Evolutionary conservation across 139 green algal genomes (phyloP).

Genomic region (Nannochloris sp.): DNA sequence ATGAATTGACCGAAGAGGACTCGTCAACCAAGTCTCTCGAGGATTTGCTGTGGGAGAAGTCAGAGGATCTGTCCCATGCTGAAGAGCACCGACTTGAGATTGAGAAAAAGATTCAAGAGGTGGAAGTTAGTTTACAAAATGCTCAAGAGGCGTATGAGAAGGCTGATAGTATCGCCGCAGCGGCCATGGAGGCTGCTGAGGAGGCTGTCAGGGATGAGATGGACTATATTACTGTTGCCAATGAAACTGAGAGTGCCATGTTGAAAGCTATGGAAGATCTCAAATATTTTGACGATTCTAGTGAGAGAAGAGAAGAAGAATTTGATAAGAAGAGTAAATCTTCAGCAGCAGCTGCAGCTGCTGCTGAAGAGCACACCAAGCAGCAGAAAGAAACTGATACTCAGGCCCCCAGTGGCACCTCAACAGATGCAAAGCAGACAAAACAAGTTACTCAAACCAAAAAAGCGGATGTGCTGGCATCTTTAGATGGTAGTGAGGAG

Average conservation of each 20-base stretch:
- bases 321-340: conserved; percentile 12
- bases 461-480: neutral
- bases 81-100: conserved; percentile 3
- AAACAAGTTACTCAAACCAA: neutral
- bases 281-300: conserved; percentile 26
- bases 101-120: conserved; percentile 16
- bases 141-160: conserved; percentile 16
- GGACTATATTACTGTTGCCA: conserved; percentile 47
- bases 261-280: conserved; percentile 54
- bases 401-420: neutral
- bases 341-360: neutral
- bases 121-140: conserved; percentile 14
- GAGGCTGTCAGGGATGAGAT: conserved; percentile 73
- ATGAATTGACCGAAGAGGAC: neutral
- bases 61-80: conserved; percentile 14
- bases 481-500: neutral
- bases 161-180: conserved; percentile 52
- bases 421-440: neutral
- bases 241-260: conserved; percentile 51
- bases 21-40: conserved; percentile 7
- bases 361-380: conserved; percentile 1
- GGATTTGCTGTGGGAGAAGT: conserved; percentile 20
- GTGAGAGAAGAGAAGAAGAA: conserved; percentile 18
- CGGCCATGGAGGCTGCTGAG: conserved; percentile 70
- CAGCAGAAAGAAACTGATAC: conserved; percentile 2